A percentile compares a stretch with the other conserved stretches of the same genome.
Evolutionary conservation across 805 yeast genomes (phyloP).

Genomic region (Zygosaccharomyces kombuchaensis): DNA sequence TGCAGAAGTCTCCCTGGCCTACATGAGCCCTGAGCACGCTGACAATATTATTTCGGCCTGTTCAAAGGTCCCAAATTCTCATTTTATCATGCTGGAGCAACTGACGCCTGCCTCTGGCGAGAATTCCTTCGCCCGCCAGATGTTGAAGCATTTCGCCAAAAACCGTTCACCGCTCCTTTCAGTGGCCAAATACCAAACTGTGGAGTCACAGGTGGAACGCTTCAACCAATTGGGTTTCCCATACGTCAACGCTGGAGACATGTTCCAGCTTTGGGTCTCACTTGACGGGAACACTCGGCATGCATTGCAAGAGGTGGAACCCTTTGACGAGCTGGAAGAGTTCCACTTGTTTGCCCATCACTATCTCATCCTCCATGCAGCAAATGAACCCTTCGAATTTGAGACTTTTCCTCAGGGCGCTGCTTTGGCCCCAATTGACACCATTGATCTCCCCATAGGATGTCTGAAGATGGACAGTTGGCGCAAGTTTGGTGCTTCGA

Average conservation of each 20-base stretch:
- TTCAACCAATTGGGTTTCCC: slow-evolving; percentile 46
- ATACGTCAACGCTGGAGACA: slow-evolving; percentile 47
- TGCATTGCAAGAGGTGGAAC: slow-evolving; percentile 49
- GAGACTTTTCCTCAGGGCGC: not conserved
- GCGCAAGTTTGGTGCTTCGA: slow-evolving; percentile 27
- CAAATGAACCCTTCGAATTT: slow-evolving; percentile 31
- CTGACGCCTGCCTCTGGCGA: slow-evolving; percentile 56
- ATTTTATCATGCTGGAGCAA: slow-evolving; percentile 67
- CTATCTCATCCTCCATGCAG: slow-evolving; percentile 63
- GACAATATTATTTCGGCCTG: slow-evolving; percentile 54
- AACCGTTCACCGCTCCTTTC: slow-evolving; percentile 67
- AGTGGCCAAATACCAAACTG: slow-evolving; percentile 51
- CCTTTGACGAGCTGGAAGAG: slow-evolving; percentile 83
- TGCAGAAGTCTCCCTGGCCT: slow-evolving; percentile 80
- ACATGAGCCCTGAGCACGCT: slow-evolving; percentile 66
- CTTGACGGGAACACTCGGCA: slow-evolving; percentile 39
- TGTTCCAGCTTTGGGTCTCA: slow-evolving; percentile 57
- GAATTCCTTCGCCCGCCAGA: slow-evolving; percentile 69
- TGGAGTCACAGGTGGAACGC: slow-evolving; percentile 46
- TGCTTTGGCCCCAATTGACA: not conserved
- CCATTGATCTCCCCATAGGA: not conserved
- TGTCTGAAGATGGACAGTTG: slow-evolving; percentile 6
- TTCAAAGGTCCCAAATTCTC: slow-evolving; percentile 43
- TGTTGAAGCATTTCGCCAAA: slow-evolving; percentile 66
- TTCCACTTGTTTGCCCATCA: slow-evolving; percentile 72